Base-by-base conservation (phyloP, 495 filamentous ascomycete species). In the Darksidea phi region DNA sequence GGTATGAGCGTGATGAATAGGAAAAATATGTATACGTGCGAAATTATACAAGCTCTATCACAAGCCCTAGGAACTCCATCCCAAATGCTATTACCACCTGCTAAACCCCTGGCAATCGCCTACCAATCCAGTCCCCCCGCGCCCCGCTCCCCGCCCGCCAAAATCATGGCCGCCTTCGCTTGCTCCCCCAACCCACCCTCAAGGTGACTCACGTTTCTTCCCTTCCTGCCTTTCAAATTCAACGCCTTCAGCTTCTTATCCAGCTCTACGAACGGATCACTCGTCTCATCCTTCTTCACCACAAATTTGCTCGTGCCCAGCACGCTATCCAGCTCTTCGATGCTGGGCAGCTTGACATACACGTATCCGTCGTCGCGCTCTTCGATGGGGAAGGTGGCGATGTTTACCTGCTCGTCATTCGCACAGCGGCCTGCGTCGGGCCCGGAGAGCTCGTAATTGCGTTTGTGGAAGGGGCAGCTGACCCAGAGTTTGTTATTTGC, bases 381-480 rank as follows among this genome's bases (percentile, higher is more conserved):
- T 74, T 96, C 90, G 6, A 84, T 85, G 0, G 83, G 84, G 74
- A 97, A 97, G 0, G 88, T 94, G 21, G 91, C 91, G 67, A 97
- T 91, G 57, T 86, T 92, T 53, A 95, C 77, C 13, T 74, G 76
- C 26, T 82, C 78, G 72, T 96, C 92, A 65, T 88, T 95, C 4
- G 79, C 82, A 75, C 93, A 96, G 15, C 77, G 76, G 0, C 93
- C 93, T 0, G 82, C 80, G 59, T 85, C 76, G 57, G 79, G 76
- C 45, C 87, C 87, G 42, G 80, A 80, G 18, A 97, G 84, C 61
- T 88, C 84, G 71, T 87, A 97, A 74, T 96, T 96, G 56, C 88
- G 85, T 77, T 97, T 97, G 77, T 97, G 93, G 73, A 87, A 85
- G 1, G 93, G 93, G 73, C 92, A 97, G 1, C 86, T 89, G 2